These are phyloP conservation scores for Tylopilus plumbeoviolaceoides DNA, from an alignment of 768 basidiomycete genomes.

Conservation along the genomic window DNA sequence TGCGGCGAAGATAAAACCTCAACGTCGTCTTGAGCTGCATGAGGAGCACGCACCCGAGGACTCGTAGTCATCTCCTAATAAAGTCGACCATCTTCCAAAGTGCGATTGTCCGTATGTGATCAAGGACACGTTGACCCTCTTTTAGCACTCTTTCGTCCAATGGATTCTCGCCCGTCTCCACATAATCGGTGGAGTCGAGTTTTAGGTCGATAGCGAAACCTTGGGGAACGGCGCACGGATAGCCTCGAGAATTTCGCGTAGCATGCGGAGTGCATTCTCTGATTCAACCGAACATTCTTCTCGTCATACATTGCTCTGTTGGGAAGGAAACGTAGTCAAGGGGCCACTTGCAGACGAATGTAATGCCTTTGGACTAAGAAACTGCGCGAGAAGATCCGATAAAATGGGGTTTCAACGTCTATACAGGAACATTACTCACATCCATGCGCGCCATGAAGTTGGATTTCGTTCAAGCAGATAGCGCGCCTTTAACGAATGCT, in stretches of 20 bases:
- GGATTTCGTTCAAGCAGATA: conserved; percentile 69
- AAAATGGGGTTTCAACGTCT: neutral
- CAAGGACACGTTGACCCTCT: conserved; percentile 42
- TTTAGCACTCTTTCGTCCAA: conserved; percentile 31
- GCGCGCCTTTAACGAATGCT: conserved; percentile 65
- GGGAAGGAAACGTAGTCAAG: neutral
- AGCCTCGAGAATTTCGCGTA: conserved; percentile 50
- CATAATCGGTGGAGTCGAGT: conserved; percentile 76
- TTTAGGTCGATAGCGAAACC: conserved; percentile 77
- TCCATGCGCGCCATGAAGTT: conserved; percentile 84
- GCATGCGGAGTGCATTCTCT: conserved; percentile 48
- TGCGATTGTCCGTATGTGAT: conserved; percentile 59
- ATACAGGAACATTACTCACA: conserved; percentile 46
- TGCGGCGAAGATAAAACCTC: conserved; percentile 13
- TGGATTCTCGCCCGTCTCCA: conserved; percentile 28
- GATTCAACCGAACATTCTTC: conserved; percentile 56
- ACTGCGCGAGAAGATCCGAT: conserved; percentile 76
- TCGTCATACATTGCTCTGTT: conserved; percentile 47
- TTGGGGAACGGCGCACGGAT: conserved; percentile 53
- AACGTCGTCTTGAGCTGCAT: neutral
- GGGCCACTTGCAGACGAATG: conserved; percentile 11
- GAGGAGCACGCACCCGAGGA: conserved; percentile 50
- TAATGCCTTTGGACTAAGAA: conserved; percentile 62
- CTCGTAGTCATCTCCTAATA: conserved; percentile 87
- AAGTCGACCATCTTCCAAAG: conserved; percentile 73